Conservation (phyloP, 2,329 filamentous ascomycete genomes). For the Westerdykella aurantiaca region DNA sequence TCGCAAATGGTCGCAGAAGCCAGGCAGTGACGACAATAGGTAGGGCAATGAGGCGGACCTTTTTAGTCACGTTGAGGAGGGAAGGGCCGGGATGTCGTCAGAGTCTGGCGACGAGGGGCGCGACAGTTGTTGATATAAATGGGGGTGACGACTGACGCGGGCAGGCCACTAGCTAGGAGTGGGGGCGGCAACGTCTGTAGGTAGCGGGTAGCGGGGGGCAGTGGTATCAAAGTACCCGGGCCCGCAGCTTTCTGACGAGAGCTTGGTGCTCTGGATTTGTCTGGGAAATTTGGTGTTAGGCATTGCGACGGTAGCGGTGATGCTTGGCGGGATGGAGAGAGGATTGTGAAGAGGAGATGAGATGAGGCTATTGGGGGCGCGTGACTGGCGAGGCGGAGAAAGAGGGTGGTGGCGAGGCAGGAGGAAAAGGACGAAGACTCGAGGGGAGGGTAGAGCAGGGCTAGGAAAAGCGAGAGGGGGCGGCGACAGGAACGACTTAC, state of each 20-base stretch:
- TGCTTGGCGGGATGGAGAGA: not conserved
- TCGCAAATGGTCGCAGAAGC: too few relatives aligned
- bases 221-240: not conserved
- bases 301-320: too few relatives aligned
- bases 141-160: conserved; percentile 10
- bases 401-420: too few relatives aligned
- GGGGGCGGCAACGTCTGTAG: conserved; percentile 14
- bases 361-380: too few relatives aligned
- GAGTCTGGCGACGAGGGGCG: not conserved
- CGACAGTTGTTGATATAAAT: too few relatives aligned
- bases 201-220: conserved; percentile 19
- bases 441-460: not conserved
- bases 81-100: too few relatives aligned
- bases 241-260: conserved; percentile 11
- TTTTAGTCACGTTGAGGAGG: too few relatives aligned
- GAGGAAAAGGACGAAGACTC: too few relatives aligned
- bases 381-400: too few relatives aligned
- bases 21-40: too few relatives aligned
- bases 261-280: conserved; percentile 15
- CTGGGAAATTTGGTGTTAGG: conserved; percentile 18
- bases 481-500: not conserved
- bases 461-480: not conserved
- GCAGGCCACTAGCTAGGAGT: conserved; percentile 7
- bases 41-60: too few relatives aligned
- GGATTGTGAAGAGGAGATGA: not conserved